A percentile compares a stretch with the other conserved stretches of the same genome.
Conservation (phyloP, 371 early-diverging fungal genomes). For the Mortierella sp. region DNA sequence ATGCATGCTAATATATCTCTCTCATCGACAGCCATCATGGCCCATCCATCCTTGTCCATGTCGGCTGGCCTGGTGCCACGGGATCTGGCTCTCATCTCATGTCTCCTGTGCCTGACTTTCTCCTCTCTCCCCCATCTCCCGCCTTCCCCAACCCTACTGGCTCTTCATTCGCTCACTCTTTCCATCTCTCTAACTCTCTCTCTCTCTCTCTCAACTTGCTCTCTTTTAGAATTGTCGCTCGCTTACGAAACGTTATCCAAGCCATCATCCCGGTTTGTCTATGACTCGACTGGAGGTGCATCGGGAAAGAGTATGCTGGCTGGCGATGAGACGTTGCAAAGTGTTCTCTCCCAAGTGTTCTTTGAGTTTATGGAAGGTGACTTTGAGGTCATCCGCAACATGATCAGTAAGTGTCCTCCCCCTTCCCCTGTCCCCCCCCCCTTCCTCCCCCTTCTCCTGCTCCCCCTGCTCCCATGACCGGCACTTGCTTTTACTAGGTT, state of each 20-base stretch:
- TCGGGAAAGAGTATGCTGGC: constrained; percentile 49
- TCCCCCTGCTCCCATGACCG: background rate
- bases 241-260: constrained; percentile 73
- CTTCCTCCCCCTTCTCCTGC: background rate
- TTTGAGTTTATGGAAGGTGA: constrained; percentile 77
- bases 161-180: background rate
- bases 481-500: constrained; percentile 1
- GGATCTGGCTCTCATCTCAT: too few relatives aligned
- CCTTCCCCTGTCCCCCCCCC: too few relatives aligned
- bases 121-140: too few relatives aligned
- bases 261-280: constrained; percentile 62
- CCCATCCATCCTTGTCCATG: too few relatives aligned
- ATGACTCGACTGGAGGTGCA: constrained; percentile 63
- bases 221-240: constrained; percentile 59
- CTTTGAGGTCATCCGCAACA: constrained; percentile 69
- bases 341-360: constrained; percentile 70
- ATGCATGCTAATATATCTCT: too few relatives aligned
- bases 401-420: constrained; percentile 67
- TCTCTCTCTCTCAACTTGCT: constrained; percentile 1
- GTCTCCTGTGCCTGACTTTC: constrained; percentile 6
- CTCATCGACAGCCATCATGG: background rate
- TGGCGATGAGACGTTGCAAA: constrained; percentile 63
- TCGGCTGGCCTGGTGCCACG: too few relatives aligned
- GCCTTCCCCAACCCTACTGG: background rate
- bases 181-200: background rate